A percentile compares a stretch with the other conserved stretches of the same genome.
phyloP scores from a whole-genome alignment of 495 filamentous ascomycete species.

The Hypoxylon subgilvum region DNA sequence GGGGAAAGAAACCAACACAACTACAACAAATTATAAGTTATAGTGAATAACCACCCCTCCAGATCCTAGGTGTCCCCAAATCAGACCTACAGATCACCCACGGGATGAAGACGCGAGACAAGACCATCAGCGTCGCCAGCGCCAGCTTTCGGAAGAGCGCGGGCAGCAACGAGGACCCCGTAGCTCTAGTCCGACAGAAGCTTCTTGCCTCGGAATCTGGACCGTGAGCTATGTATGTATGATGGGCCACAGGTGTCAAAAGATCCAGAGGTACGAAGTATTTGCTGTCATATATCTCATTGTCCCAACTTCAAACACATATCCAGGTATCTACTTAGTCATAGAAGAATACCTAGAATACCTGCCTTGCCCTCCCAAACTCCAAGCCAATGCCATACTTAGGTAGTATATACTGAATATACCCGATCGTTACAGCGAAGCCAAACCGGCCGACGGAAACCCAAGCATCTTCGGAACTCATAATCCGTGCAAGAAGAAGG shows the following conservation, averaged over 20 bases:
- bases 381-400: slow-evolving; percentile 16
- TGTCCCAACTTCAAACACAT: slow-evolving; percentile 6
- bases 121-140: slow-evolving; percentile 57
- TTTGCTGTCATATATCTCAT: slow-evolving; percentile 2
- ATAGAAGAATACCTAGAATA: background rate
- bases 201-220: slow-evolving; percentile 21
- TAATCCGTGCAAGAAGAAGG: background rate
- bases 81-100: slow-evolving; percentile 67
- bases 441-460: background rate
- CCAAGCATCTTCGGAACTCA: background rate
- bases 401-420: background rate
- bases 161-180: slow-evolving; percentile 16
- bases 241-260: background rate
- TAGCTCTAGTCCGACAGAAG: slow-evolving; percentile 32
- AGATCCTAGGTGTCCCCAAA: slow-evolving; percentile 61
- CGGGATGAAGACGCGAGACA: slow-evolving; percentile 66
- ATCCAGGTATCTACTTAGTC: too few relatives aligned
- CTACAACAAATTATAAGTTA: background rate
- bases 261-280: background rate
- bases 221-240: background rate
- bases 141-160: slow-evolving; percentile 26
- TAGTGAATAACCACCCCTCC: slow-evolving; percentile 7
- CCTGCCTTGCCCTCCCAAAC: slow-evolving; percentile 1
- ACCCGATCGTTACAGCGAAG: slow-evolving; percentile 6
- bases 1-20: background rate